Evolutionary conservation across 225 moss, liverwort and hornwort species (phyloP).

Genomic region (Anthoceros angustus): DNA sequence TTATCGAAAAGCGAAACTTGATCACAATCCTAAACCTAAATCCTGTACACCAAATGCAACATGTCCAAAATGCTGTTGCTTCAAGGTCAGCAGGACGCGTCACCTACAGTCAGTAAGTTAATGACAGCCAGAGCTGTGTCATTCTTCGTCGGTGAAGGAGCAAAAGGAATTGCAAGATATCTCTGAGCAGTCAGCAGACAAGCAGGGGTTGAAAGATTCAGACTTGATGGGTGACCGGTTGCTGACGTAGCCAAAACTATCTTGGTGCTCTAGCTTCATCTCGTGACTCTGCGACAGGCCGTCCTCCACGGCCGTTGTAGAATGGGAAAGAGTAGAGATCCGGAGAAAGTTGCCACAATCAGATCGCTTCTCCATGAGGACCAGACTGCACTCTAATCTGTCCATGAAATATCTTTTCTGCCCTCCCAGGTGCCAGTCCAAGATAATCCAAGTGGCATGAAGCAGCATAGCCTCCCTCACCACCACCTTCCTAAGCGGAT

Average conservation of each 20-base stretch:
- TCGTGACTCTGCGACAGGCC: not conserved
- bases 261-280: not conserved
- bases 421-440: slow-evolving; percentile 1
- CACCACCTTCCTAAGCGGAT: not conserved
- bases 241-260: not conserved
- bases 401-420: not conserved
- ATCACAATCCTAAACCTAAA: no score
- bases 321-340: not conserved
- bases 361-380: not conserved
- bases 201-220: not conserved
- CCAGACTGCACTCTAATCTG: not conserved
- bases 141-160: not conserved
- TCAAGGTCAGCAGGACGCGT: not conserved
- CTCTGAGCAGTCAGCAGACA: not conserved
- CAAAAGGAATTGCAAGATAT: not conserved
- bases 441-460: not conserved
- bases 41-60: no score
- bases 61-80: no score
- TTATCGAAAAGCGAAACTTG: no score
- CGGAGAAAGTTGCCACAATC: not conserved
- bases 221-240: not conserved
- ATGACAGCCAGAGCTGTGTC: not conserved
- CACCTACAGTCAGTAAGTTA: not conserved
- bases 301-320: not conserved
- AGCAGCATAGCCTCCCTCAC: not conserved